Evolutionary conservation across 495 filamentous ascomycete genomes (phyloP).

Genomic region (Neurospora sp.): DNA sequence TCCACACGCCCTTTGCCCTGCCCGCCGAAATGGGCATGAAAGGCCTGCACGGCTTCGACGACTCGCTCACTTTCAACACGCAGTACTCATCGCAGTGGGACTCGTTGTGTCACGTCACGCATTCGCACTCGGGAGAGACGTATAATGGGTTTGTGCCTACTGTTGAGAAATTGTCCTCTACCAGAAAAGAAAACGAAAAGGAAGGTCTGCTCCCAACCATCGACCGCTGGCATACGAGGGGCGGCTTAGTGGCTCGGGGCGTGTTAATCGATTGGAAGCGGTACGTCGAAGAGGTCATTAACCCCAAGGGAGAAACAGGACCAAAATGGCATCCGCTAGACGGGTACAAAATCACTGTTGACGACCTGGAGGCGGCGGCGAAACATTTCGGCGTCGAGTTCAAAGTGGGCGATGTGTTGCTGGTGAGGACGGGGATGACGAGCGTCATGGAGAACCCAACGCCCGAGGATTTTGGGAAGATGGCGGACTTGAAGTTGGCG

Average conservation of each 20-base stretch:
- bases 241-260: conserved; percentile 48
- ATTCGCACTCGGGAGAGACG: conserved; percentile 28
- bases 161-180: conserved; percentile 12
- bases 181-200: conserved; percentile 7
- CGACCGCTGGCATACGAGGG: conserved; percentile 32
- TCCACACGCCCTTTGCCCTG: conserved; percentile 41
- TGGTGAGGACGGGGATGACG: conserved; percentile 58
- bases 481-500: conserved; percentile 15
- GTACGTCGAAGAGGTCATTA: conserved; percentile 30
- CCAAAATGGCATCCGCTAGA: conserved; percentile 44
- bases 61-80: conserved; percentile 62
- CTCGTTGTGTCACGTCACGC: conserved; percentile 49
- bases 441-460: conserved; percentile 40
- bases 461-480: conserved; percentile 39
- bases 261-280: conserved; percentile 46
- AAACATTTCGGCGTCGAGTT: conserved; percentile 48
- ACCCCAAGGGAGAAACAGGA: conserved; percentile 24
- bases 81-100: conserved; percentile 75
- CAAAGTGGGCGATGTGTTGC: conserved; percentile 50
- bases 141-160: conserved; percentile 44
- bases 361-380: conserved; percentile 50
- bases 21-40: conserved; percentile 20
- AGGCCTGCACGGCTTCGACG: conserved; percentile 28
- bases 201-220: conserved; percentile 20
- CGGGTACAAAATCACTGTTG: conserved; percentile 48